Conservation (phyloP, 352 stramenopile genomes). For the Phytophthora europaea region DNA sequence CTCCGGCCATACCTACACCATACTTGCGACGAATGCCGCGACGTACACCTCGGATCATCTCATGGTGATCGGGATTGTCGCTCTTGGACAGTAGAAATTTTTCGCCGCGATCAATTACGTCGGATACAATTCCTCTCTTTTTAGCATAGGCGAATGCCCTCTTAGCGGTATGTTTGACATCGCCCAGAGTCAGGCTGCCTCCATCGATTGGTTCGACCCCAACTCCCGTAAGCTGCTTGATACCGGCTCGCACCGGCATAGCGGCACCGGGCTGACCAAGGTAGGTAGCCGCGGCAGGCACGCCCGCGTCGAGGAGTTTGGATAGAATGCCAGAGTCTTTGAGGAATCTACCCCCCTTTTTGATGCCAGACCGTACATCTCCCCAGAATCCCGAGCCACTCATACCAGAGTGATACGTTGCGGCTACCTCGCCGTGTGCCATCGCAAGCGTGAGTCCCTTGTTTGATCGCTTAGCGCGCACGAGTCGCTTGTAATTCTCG, state of each 20-base stretch:
- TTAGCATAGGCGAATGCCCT: not conserved
- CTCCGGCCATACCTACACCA: not conserved
- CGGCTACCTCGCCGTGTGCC: not conserved
- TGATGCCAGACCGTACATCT: not conserved
- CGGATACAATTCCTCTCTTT: not conserved
- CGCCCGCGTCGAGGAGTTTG: not conserved
- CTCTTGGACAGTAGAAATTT: not conserved
- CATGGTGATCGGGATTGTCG: not conserved
- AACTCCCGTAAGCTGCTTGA: not conserved
- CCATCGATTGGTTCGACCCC: not conserved
- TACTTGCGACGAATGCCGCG: not conserved
- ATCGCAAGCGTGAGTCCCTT: not conserved
- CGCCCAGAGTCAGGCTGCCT: not conserved
- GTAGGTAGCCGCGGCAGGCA: not conserved
- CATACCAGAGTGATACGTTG: not conserved
- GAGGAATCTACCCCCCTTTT: not conserved
- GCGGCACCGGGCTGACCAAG: not conserved
- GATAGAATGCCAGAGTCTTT: not conserved
- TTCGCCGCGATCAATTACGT: not conserved
- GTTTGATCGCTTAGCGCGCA: too few species aligned
- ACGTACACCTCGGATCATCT: not conserved
- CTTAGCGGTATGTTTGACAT: not conserved
- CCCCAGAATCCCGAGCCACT: not conserved
- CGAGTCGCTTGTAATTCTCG: not conserved
- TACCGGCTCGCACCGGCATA: not conserved